Evolutionary conservation across 805 yeast species (phyloP).

Genomic region (Brettanomyces naardenensis): DNA sequence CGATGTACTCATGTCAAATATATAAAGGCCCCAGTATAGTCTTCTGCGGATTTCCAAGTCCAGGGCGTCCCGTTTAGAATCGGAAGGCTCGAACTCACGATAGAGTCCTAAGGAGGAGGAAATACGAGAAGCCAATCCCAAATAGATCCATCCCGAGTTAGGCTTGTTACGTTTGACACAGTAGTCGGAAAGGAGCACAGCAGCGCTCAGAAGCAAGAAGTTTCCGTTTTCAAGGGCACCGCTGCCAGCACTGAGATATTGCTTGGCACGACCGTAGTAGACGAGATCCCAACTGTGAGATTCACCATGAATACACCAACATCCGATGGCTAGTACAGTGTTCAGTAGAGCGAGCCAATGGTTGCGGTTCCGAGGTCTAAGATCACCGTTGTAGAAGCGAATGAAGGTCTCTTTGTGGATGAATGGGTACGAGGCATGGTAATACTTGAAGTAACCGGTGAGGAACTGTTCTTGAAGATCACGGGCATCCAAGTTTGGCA

Average conservation of each 20-base stretch:
- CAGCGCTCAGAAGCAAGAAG: conserved; percentile 42
- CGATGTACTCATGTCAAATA: conserved; percentile 57
- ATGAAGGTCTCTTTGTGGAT: conserved; percentile 47
- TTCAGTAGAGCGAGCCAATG: conserved; percentile 49
- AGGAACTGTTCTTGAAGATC: background rate
- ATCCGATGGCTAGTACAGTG: conserved; percentile 57
- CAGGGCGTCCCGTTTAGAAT: conserved; percentile 28
- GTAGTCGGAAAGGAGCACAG: conserved; percentile 49
- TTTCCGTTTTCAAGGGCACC: conserved; percentile 53
- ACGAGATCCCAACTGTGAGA: conserved; percentile 41
- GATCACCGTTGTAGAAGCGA: conserved; percentile 34
- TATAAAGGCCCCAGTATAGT: conserved; percentile 62
- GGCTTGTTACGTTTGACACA: conserved; percentile 59
- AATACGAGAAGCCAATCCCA: conserved; percentile 60
- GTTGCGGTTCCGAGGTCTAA: conserved; percentile 33
- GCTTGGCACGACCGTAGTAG: conserved; percentile 48
- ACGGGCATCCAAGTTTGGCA: background rate
- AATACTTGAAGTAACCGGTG: conserved; percentile 33
- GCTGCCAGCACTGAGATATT: conserved; percentile 28
- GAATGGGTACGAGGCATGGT: conserved; percentile 57
- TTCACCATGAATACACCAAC: conserved; percentile 59
- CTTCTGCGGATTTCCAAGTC: conserved; percentile 50
- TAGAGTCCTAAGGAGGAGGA: conserved; percentile 59
- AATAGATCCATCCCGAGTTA: conserved; percentile 61
- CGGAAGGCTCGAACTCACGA: conserved; percentile 33